Evolutionary conservation across 1,284 basidiomycete genomes (phyloP).

Genomic region (Cystobasidium sp.): DNA sequence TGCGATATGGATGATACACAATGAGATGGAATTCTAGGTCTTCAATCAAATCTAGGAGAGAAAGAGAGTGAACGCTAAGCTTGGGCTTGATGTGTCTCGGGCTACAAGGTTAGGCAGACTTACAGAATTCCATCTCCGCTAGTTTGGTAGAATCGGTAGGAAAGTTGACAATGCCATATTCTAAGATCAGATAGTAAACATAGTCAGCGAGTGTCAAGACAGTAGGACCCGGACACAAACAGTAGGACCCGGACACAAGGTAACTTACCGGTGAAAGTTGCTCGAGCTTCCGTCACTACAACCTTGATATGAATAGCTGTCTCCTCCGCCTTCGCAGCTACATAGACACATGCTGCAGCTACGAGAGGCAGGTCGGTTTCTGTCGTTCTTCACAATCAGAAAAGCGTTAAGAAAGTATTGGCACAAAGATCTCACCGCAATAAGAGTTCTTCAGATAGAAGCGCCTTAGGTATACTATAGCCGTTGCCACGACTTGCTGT

Average conservation of each 20-base stretch:
- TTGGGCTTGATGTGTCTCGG: not conserved
- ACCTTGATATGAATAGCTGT: conserved; percentile 92
- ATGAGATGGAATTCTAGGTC: conserved; percentile 94
- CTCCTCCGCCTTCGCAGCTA: conserved; percentile 96
- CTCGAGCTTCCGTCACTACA: conserved; percentile 80
- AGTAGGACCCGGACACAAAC: not conserved
- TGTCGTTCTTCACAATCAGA: not conserved
- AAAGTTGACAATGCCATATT: conserved; percentile 69
- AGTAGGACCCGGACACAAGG: not conserved
- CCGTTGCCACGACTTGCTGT: conserved; percentile 89
- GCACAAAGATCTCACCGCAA: conserved; percentile 58
- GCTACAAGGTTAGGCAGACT: not conserved
- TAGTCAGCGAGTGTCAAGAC: not conserved
- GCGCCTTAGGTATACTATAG: conserved; percentile 87
- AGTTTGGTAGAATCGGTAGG: conserved; percentile 79
- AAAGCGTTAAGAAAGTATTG: not conserved
- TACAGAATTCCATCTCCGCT: conserved; percentile 95
- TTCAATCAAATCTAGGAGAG: conserved; percentile 71
- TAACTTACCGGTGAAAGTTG: conserved; percentile 71
- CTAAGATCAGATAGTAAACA: conserved; percentile 30
- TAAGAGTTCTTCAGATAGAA: conserved; percentile 95
- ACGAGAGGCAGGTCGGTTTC: conserved; percentile 94
- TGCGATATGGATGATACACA: conserved; percentile 92
- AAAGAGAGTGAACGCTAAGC: not conserved
- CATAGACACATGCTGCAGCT: conserved; percentile 88